Evolutionary conservation across 495 filamentous ascomycete species (phyloP), one percentile per base, ranked within the genome.

Genomic region (Hypoxylon rickii): DNA sequence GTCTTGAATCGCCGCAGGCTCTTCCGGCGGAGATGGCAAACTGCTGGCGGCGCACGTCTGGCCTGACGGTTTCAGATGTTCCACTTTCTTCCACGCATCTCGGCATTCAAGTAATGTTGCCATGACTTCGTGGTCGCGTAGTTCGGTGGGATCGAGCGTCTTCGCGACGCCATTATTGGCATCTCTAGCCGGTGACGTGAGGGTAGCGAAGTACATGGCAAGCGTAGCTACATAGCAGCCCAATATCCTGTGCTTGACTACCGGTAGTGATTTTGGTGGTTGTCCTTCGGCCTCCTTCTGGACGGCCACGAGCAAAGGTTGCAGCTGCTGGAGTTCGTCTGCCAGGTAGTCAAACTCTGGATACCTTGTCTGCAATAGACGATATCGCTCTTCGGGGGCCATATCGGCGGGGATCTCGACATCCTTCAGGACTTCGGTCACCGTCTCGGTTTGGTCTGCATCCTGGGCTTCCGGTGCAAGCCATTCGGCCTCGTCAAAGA

Each of bases 401-500:
- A 95, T 93, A 33, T 89, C 85, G 3, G 89, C 84, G 7, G 89
- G 87, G 51, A 97, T 83, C 62, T 89, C 86, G 17, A 89, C 65
- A 53, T 95, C 88, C 22, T 90, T 89, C 32, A 98, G 76, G 3
- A 89, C 81, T 67, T 97, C 94, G 7, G 84, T 91, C 7, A 96
- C 83, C 12, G 86, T 80, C 3, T 80, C 77, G 19, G 74, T 68
- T 20, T 76, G 71, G 3, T 71, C 82, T 0, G 66, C 73, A 1
- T 69, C 73, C 1, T 80, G 76, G 3, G 74, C 68, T 13, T 60
- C 65, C 8, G 72, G 63, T 20, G 76, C 78, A 16, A 83, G 58
- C 94, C 93, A 97, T 48, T 93, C 90, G 32, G 81, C 79, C 68
- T 95, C 89, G 58, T 97, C 90, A 47, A 96, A 95, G 1, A 89